Percentiles rank a stretch among this genome's conserved stretches.
Evolutionary conservation across 1,139 yeast genomes (phyloP).

Genomic region (Nadsonia starkeyi-henricii): DNA sequence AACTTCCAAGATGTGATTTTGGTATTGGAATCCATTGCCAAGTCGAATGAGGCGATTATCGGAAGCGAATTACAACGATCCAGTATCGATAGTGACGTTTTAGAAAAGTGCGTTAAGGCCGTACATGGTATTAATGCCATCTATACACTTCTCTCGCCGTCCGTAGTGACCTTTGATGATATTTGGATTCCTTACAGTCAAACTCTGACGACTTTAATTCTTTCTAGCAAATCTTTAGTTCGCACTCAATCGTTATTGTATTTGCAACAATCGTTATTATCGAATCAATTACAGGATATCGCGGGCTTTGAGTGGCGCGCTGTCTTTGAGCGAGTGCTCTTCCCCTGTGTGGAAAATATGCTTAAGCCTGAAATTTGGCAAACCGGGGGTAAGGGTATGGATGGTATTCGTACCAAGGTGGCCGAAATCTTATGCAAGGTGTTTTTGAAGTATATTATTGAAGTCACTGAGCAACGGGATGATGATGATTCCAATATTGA

Average conservation of each 20-base stretch:
- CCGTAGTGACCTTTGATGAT: slow-evolving; percentile 9
- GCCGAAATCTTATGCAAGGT: slow-evolving; percentile 57
- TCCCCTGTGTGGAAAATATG: slow-evolving; percentile 58
- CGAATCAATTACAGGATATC: slow-evolving; percentile 28
- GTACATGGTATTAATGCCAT: not conserved
- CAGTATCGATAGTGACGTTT: not conserved
- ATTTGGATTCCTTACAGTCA: slow-evolving; percentile 41
- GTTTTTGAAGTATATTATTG: slow-evolving; percentile 43
- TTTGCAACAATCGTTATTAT: slow-evolving; percentile 37
- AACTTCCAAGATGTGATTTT: not conserved
- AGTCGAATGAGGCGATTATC: not conserved
- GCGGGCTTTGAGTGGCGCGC: slow-evolving; percentile 20
- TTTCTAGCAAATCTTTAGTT: slow-evolving; percentile 19
- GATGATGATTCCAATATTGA: not conserved
- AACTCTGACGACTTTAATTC: slow-evolving; percentile 54
- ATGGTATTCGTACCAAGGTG: slow-evolving; percentile 50
- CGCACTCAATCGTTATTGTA: slow-evolving; percentile 42
- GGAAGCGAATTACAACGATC: not conserved
- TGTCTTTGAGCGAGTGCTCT: slow-evolving; percentile 56
- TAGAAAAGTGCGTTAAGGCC: not conserved
- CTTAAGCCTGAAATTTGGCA: slow-evolving; percentile 53
- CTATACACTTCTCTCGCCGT: slow-evolving; percentile 15
- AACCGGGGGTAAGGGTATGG: slow-evolving; percentile 52
- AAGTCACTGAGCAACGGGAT: slow-evolving; percentile 11
- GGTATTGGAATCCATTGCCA: not conserved